Percentiles rank a stretch among this genome's conserved stretches.
phyloP scores from a whole-genome alignment of 1,284 basidiomycete species.

The Trametes polyzona region DNA sequence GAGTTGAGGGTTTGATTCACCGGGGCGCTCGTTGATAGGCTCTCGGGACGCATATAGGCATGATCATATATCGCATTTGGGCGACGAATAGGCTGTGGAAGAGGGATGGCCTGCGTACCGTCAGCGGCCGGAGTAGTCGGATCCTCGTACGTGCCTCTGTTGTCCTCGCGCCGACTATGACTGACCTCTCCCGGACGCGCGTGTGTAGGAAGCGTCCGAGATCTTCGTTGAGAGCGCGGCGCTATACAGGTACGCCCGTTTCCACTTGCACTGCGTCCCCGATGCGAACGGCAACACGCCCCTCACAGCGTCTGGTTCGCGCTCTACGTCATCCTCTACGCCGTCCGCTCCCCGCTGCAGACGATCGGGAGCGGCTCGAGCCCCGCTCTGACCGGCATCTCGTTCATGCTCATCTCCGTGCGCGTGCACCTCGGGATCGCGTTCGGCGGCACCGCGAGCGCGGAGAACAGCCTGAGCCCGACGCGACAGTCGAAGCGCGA shows the following conservation, averaged over 20 bases:
- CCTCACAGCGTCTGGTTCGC: not conserved
- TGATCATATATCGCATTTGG: not conserved
- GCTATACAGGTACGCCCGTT: constrained; percentile 3
- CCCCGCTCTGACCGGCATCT: constrained; percentile 3
- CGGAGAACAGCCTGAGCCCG: too few species aligned
- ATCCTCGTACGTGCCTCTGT: not conserved
- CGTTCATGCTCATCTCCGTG: constrained; percentile 8
- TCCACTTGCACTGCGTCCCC: not conserved
- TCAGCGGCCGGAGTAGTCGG: not conserved
- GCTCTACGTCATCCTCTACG: constrained; percentile 1
- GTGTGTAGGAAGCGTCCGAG: not conserved
- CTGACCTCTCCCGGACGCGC: not conserved
- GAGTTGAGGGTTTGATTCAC: not conserved
- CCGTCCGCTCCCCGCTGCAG: not conserved
- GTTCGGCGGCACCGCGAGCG: too few species aligned
- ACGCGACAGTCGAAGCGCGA: too few species aligned
- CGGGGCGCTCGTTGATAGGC: not conserved
- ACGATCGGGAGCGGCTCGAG: not conserved
- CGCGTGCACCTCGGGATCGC: too few species aligned
- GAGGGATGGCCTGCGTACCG: not conserved
- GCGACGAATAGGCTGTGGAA: not conserved
- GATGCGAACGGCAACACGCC: not conserved
- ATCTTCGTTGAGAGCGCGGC: constrained; percentile 6
- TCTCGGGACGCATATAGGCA: not conserved
- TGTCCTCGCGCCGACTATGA: not conserved